phyloP scores from a whole-genome alignment of 768 basidiomycete species.

The Trametes villosa region DNA sequence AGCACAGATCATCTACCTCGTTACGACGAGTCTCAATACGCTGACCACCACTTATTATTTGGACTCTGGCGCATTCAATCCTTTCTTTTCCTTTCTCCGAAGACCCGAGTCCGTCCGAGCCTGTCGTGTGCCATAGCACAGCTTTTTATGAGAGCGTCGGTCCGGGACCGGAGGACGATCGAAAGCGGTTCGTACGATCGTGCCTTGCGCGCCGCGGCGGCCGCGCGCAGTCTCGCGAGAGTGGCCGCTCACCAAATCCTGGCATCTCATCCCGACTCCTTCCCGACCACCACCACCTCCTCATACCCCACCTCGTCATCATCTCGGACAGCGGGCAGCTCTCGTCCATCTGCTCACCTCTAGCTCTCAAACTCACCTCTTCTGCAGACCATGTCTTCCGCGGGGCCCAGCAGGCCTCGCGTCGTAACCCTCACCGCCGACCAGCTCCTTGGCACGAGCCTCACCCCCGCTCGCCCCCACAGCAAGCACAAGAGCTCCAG shows the following conservation, averaged over 20 bases:
- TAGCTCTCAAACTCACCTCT: neutral
- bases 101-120: too few relatives aligned
- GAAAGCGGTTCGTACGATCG: neutral
- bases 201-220: neutral
- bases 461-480: slow-evolving; percentile 13
- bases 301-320: too few relatives aligned
- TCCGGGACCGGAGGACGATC: neutral
- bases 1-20: neutral
- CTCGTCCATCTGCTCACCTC: neutral
- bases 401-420: slow-evolving; percentile 14
- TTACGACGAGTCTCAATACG: too few relatives aligned
- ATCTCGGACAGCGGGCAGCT: too few relatives aligned
- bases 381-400: neutral
- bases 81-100: too few relatives aligned
- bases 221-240: too few relatives aligned
- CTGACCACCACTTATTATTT: too few relatives aligned
- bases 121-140: neutral
- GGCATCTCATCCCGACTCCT: too few relatives aligned
- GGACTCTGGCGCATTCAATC: too few relatives aligned
- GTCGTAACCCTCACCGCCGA: slow-evolving; percentile 21
- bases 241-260: too few relatives aligned
- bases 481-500: slow-evolving; percentile 14
- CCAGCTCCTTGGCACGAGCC: slow-evolving; percentile 19
- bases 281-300: too few relatives aligned
- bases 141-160: neutral